phyloP scores from a whole-genome alignment of 805 yeast species.

The Brettanomyces sp. region DNA sequence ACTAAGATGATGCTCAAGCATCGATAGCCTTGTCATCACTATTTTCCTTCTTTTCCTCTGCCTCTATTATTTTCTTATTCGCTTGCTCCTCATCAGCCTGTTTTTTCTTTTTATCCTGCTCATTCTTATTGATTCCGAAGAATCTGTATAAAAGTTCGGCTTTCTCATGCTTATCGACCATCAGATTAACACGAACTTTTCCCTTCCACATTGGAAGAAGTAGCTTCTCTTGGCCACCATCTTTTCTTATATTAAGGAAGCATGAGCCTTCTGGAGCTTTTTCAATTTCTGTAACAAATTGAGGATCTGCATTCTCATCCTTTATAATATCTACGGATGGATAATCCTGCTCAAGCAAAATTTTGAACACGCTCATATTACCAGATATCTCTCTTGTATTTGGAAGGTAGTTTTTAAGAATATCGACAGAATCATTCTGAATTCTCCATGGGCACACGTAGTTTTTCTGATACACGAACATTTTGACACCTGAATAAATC shows the following conservation, averaged over 20 bases:
- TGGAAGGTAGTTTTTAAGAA: slow-evolving; percentile 55
- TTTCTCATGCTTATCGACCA: slow-evolving; percentile 90
- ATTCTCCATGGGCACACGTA: slow-evolving; percentile 87
- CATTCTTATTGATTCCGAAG: slow-evolving; percentile 49
- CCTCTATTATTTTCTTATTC: neutral
- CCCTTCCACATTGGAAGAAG: slow-evolving; percentile 93
- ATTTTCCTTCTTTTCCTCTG: neutral
- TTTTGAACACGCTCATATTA: slow-evolving; percentile 49
- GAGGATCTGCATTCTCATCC: slow-evolving; percentile 42
- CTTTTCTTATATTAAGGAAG: slow-evolving; percentile 59
- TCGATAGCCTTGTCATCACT: too few species aligned
- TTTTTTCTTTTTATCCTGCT: slow-evolving; percentile 5
- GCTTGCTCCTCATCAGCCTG: slow-evolving; percentile 1
- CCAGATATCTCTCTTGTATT: slow-evolving; percentile 52
- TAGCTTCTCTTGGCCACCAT: slow-evolving; percentile 47
- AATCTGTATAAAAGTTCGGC: slow-evolving; percentile 83
- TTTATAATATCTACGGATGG: slow-evolving; percentile 58
- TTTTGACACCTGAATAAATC: slow-evolving; percentile 84
- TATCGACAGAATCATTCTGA: slow-evolving; percentile 77
- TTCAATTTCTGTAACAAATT: slow-evolving; percentile 44
- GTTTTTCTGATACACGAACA: slow-evolving; percentile 83
- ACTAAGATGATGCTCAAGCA: too few species aligned
- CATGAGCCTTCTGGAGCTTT: slow-evolving; percentile 70
- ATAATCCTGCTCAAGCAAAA: slow-evolving; percentile 66
- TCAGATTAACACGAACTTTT: slow-evolving; percentile 68